Conservation (phyloP, 768 basidiomycete species). For the Calocybe cyanea region DNA sequence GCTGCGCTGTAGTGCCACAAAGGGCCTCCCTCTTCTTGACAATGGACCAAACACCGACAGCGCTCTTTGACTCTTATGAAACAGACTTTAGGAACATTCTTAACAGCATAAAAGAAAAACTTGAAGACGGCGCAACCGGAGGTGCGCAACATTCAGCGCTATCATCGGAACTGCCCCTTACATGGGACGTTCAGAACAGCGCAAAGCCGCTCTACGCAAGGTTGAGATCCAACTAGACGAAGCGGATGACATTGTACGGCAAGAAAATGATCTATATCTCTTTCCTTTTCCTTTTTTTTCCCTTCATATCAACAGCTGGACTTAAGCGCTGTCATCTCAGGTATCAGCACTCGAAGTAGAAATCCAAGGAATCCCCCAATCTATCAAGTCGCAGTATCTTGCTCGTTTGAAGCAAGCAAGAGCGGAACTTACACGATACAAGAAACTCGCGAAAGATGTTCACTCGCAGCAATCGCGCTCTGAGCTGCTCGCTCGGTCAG, state of each 20-base stretch:
- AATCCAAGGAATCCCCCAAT: conserved; percentile 86
- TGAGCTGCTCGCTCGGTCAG: conserved; percentile 46
- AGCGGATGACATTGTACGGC: conserved; percentile 85
- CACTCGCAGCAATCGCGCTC: conserved; percentile 47
- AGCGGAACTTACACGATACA: conserved; percentile 66
- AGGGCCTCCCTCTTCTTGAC: too few species aligned
- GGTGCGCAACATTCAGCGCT: conserved; percentile 5
- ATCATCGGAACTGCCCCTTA: background rate
- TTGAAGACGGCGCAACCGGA: conserved; percentile 66
- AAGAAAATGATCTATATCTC: background rate
- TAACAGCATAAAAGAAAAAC: conserved; percentile 63
- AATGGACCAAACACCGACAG: conserved; percentile 72
- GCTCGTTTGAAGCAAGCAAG: conserved; percentile 66
- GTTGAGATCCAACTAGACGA: conserved; percentile 91
- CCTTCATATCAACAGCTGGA: background rate
- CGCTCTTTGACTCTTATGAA: conserved; percentile 78
- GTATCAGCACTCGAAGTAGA: conserved; percentile 94
- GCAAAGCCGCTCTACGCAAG: conserved; percentile 72
- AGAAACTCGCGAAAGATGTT: conserved; percentile 72
- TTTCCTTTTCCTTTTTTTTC: background rate
- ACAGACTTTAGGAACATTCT: conserved; percentile 78
- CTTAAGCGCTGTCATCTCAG: conserved; percentile 42
- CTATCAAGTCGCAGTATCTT: conserved; percentile 68
- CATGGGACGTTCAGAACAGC: conserved; percentile 54
- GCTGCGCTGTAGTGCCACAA: too few species aligned